Percentiles rank a stretch among this genome's conserved stretches.
Conservation (phyloP, 75 land plant genomes). For the Sequoia sempervirens region DNA sequence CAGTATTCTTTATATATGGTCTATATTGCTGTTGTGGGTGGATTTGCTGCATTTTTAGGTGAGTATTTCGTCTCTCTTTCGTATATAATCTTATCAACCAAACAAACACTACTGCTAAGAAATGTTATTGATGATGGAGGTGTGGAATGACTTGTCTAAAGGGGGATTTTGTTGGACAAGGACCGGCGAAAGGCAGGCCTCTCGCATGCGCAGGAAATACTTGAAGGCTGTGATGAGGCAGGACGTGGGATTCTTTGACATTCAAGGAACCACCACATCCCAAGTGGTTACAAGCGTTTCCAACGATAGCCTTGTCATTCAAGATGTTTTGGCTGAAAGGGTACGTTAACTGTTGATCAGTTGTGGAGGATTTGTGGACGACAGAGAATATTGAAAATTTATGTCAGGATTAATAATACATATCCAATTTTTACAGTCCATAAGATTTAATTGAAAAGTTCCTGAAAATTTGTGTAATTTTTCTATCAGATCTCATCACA, state of each 20-base stretch:
- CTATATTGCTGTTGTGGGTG: slow-evolving; percentile 24
- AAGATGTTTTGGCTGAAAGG: slow-evolving; percentile 63
- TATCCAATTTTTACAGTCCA: background rate
- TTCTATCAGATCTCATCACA: no score
- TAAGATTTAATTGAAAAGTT: background rate
- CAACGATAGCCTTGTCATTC: slow-evolving; percentile 38
- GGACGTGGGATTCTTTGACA: slow-evolving; percentile 55
- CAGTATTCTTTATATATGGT: slow-evolving; percentile 34
- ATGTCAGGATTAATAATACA: no score
- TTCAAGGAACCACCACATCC: slow-evolving; percentile 29
- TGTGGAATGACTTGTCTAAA: background rate
- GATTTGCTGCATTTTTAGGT: slow-evolving; percentile 47
- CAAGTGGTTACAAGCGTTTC: slow-evolving; percentile 47
- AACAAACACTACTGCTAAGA: no score
- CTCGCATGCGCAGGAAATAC: slow-evolving; percentile 42
- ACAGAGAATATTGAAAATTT: no score
- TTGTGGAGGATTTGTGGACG: no score
- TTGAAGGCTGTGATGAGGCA: slow-evolving; percentile 49
- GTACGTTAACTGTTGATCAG: slow-evolving; percentile 7
- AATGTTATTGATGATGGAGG: background rate
- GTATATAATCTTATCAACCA: no score
- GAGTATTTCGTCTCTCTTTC: background rate
- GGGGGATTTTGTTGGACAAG: slow-evolving; percentile 65
- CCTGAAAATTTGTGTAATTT: background rate
- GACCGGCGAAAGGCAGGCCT: slow-evolving; percentile 55